phyloP scores from a whole-genome alignment of 2,329 filamentous ascomycete species.

The Stenocarpella maydis region DNA sequence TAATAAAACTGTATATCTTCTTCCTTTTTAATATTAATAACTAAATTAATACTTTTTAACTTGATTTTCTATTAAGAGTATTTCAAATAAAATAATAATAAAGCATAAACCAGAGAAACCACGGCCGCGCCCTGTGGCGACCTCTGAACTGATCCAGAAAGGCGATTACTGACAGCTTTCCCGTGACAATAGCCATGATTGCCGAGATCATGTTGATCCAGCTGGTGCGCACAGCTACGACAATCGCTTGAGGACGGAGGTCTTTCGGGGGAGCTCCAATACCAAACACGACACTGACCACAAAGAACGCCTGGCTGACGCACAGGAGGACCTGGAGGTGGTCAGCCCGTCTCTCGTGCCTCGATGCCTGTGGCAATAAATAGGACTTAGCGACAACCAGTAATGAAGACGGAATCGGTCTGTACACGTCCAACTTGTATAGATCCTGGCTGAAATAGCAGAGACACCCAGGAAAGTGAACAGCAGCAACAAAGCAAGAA shows the following conservation, averaged over 20 bases:
- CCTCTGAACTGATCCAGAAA: constrained; percentile 24
- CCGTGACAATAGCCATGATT: constrained; percentile 17
- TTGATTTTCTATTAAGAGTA: too few species aligned
- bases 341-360: not conserved
- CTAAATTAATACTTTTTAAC: too few species aligned
- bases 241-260: not conserved
- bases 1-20: too few species aligned
- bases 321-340: not conserved
- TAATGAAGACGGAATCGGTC: constrained; percentile 21
- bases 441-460: constrained; percentile 5
- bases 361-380: not conserved
- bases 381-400: constrained; percentile 5
- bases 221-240: not conserved
- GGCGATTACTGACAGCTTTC: constrained; percentile 22
- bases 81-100: too few species aligned
- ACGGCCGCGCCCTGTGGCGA: constrained; percentile 11
- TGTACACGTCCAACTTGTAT: not conserved
- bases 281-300: constrained; percentile 1
- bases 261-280: constrained; percentile 2
- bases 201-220: constrained; percentile 26
- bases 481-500: not conserved
- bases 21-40: too few species aligned
- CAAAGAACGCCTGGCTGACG: constrained; percentile 7
- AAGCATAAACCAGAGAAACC: constrained; percentile 24
- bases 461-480: not conserved